These are phyloP conservation scores for Xylaria palmicola DNA, from an alignment of 495 filamentous ascomycete genomes.

Conservation along the genomic window DNA sequence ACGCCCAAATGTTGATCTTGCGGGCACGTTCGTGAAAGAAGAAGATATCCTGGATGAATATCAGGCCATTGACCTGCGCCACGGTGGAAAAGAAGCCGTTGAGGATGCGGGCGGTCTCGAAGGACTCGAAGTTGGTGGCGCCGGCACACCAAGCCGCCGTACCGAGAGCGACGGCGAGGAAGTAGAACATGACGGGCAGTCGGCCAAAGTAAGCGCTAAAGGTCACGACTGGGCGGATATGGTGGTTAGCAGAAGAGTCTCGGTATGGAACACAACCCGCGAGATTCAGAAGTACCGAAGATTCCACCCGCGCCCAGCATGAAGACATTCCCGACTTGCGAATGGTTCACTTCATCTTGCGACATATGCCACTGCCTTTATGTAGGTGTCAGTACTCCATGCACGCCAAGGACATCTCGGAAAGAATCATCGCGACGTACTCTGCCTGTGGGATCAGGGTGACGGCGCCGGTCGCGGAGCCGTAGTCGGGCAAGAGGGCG, in stretches of 20 bases:
- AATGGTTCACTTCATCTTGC: constrained; percentile 53
- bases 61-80: constrained; percentile 51
- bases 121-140: constrained; percentile 52
- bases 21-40: constrained; percentile 63
- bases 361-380: constrained; percentile 48
- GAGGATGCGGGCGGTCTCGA: constrained; percentile 58
- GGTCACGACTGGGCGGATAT: constrained; percentile 39
- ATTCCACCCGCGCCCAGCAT: constrained; percentile 58
- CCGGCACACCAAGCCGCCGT: constrained; percentile 56
- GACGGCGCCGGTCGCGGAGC: constrained; percentile 54
- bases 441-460: constrained; percentile 53
- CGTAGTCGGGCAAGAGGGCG: constrained; percentile 59
- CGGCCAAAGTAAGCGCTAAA: constrained; percentile 61
- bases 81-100: constrained; percentile 66
- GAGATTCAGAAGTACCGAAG: constrained; percentile 31
- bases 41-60: constrained; percentile 66
- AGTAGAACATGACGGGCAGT: constrained; percentile 60
- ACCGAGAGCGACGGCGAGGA: constrained; percentile 45
- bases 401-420: not conserved
- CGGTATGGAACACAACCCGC: not conserved
- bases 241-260: not conserved
- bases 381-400: not conserved
- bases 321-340: constrained; percentile 57
- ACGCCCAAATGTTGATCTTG: constrained; percentile 64
- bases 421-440: constrained; percentile 21